Evolutionary conservation across 2,329 filamentous ascomycete genomes (phyloP), one percentile per base, ranked within the genome.

Genomic region (Cladosporium sp.): DNA sequence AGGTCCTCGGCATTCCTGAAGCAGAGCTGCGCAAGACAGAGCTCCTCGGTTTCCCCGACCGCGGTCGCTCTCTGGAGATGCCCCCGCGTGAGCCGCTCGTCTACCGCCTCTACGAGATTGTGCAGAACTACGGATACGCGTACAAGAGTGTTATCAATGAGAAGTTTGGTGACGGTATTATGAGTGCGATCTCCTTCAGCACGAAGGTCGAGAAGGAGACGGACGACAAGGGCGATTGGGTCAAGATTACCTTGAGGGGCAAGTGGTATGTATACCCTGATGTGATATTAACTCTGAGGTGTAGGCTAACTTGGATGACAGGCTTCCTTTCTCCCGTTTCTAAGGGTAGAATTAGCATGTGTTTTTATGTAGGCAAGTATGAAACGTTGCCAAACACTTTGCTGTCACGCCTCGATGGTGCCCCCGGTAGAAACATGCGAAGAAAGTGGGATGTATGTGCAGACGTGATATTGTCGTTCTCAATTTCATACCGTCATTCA

Each of bases 91-190:
- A 95, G 67, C 89, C 89, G 4, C 71, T 95, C 59, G 91, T 96
- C 65, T 97, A 97, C 70, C 78, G 92, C 2, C 69, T 96, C 53
- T 96, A 89, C 68, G 92, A 97, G 77, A 87, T 96, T 66, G 85
- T 97, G 55, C 91, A 96, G 74, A 97, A 96, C 69, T 96, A 96
- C 64, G 92, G 92, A 1, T 95, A 96, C 68, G 88, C 91, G 1
- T 96, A 95, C 73, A 96, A 96, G 78, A 91, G 90, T 1, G 81
- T 97, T 4, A 68, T 96, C 69, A 96, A 97, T 61, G 92, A 97
- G 79, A 96, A 96, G 77, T 78, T 78, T 61, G 75, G 75, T 7
- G 75, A 78, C 53, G 92, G 92, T 1, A 97, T 97, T 65, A 96
- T 97, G 92, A 95, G 89, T 66, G 92, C 91, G 1, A 96, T 96